Base-by-base conservation (phyloP, 352 stramenopile genomes). In the Phytophthora palmivora region DNA sequence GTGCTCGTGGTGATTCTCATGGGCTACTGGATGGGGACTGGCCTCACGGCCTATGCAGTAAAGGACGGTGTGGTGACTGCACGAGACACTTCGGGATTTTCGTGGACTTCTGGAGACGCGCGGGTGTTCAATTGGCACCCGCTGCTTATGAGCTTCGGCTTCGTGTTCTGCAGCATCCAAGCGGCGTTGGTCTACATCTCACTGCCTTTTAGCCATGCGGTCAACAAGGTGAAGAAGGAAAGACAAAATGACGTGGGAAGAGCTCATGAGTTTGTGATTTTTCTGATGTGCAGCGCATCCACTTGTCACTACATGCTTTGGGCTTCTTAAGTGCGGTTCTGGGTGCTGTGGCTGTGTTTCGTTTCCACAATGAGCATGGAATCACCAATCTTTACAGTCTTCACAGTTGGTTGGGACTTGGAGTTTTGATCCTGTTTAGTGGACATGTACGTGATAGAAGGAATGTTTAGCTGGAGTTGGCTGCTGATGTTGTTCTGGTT, bases 101-200 rank as follows among this genome's bases (percentile, higher is more conserved):
- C 83, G 14, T 94, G 84, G 82, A 72, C 44, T 33, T 58, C 75
- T 24, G 77, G 73, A 19, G 83, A 94, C 53, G 72, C 54, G 11
- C 70, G 61, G 22, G 84, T 96, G 43, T 96, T 96, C 68, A 94
- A 94, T 51, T 96, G 88, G 87, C 88, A 96, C 66, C 88, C 88
- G 44, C 47, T 93, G 46, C 74, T 96, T 74, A 95, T 95, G 88
- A 87, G 76, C 39, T 74, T 94, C 41, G 88, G 87, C 30, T 87
- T 96, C 32, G 66, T 95, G 43, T 86, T 95, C 32, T 94, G 82
- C 76, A 89, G 78, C 7, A 79, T 76, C 10, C 74, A 92, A 46
- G 79, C 84, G 6, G 80, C 80, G 26, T 63, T 93, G 16, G 79
- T 58, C 39, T 93, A 93, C 73, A 78, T 84, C 24, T 86, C 80